These are phyloP conservation scores for Saxispiralis lemnorum DNA, from an alignment of 495 filamentous ascomycete genomes.

Conservation along the genomic window DNA sequence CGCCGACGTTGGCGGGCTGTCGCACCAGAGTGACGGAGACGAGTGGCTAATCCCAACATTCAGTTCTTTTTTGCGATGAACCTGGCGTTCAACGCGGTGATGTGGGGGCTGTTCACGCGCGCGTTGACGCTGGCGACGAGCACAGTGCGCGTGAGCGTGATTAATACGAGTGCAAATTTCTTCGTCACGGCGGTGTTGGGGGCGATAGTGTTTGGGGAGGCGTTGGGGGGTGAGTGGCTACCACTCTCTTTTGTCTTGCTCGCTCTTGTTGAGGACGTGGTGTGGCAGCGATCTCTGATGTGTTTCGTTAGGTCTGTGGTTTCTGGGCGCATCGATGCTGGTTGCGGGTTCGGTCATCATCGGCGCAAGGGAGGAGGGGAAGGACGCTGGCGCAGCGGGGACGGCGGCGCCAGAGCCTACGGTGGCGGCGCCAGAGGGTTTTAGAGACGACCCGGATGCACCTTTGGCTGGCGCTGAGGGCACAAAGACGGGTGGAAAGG, in stretches of 20 bases:
- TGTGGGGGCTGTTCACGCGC: constrained; percentile 83
- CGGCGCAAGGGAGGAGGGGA: constrained; percentile 51
- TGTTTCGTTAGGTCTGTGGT: constrained; percentile 45
- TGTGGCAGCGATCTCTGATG: background rate
- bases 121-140: constrained; percentile 68
- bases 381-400: too few species aligned
- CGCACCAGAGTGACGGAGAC: too few species aligned
- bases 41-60: too few species aligned
- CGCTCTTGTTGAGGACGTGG: background rate
- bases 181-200: constrained; percentile 77
- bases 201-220: constrained; percentile 52
- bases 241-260: too few species aligned
- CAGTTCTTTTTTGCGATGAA: constrained; percentile 80
- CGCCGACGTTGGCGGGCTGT: too few species aligned
- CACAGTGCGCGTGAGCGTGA: constrained; percentile 77
- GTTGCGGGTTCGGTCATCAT: constrained; percentile 85
- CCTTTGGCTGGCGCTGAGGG: too few species aligned
- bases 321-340: constrained; percentile 65
- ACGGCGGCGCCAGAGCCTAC: too few species aligned
- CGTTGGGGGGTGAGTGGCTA: constrained; percentile 33
- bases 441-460: too few species aligned
- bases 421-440: too few species aligned
- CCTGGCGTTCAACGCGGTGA: constrained; percentile 74
- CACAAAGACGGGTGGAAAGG: too few species aligned
- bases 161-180: constrained; percentile 90